Evolutionary conservation across 352 stramenopile genomes (phyloP).

Genomic region (Phytophthora ramorum): DNA sequence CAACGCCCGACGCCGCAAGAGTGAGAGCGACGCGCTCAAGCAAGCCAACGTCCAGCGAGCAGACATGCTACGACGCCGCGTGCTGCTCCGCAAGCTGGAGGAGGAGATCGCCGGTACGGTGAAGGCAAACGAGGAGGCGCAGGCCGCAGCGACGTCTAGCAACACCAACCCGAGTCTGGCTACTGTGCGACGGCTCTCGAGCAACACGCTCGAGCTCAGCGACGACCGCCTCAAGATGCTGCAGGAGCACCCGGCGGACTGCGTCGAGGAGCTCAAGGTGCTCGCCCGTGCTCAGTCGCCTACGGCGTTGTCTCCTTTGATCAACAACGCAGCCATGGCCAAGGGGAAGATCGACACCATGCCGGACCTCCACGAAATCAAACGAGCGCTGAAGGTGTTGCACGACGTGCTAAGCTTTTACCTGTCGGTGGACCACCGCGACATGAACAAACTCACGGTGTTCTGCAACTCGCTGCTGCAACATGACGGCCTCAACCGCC

Average conservation of each 20-base stretch:
- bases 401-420: constrained; percentile 79
- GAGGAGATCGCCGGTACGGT: constrained; percentile 78
- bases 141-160: constrained; percentile 20
- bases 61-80: constrained; percentile 69
- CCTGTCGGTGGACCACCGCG: constrained; percentile 69
- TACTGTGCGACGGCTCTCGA: constrained; percentile 29
- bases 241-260: constrained; percentile 68
- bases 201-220: constrained; percentile 42
- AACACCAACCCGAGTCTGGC: constrained; percentile 8
- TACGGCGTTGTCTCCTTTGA: constrained; percentile 7
- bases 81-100: constrained; percentile 73
- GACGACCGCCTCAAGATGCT: constrained; percentile 65
- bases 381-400: constrained; percentile 61
- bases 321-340: constrained; percentile 7
- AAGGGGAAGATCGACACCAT: constrained; percentile 22
- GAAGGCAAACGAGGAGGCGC: constrained; percentile 55
- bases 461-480: constrained; percentile 86
- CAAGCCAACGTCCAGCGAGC: constrained; percentile 58
- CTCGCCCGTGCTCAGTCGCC: constrained; percentile 40
- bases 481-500: constrained; percentile 72
- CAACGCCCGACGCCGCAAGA: constrained; percentile 66
- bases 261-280: constrained; percentile 59
- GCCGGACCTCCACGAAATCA: constrained; percentile 44
- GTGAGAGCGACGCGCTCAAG: constrained; percentile 70
- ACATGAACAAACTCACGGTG: constrained; percentile 84